Percentiles rank a stretch among this genome's conserved stretches.
phyloP scores from a whole-genome alignment of 495 filamentous ascomycete species.

The Pyrenula aspistea region DNA sequence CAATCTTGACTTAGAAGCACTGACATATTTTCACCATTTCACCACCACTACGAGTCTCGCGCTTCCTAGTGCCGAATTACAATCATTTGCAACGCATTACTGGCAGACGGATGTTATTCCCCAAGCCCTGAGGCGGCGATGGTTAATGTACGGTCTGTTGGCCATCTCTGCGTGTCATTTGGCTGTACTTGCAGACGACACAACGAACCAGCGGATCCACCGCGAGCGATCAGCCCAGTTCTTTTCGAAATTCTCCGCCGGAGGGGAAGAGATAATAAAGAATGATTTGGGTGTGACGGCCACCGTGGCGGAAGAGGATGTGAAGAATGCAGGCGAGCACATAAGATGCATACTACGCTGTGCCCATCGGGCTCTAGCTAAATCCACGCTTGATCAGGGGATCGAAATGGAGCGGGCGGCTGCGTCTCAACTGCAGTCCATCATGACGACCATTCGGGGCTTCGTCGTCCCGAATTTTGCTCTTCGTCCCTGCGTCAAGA shows the following conservation, averaged over 20 bases:
- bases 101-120: slow-evolving; percentile 15
- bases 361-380: slow-evolving; percentile 6
- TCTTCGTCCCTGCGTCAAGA: neutral
- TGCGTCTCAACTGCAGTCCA: neutral
- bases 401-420: neutral
- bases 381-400: neutral
- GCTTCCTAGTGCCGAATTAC: slow-evolving; percentile 11
- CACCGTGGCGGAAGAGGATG: slow-evolving; percentile 3
- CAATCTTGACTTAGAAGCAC: slow-evolving; percentile 15
- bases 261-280: neutral
- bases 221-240: neutral
- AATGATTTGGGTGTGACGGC: neutral
- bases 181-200: slow-evolving; percentile 7
- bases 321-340: slow-evolving; percentile 4
- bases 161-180: slow-evolving; percentile 19
- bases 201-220: neutral
- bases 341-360: slow-evolving; percentile 10
- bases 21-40: slow-evolving; percentile 25
- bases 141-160: slow-evolving; percentile 17
- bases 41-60: slow-evolving; percentile 20
- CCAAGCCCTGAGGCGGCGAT: slow-evolving; percentile 14
- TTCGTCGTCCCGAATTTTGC: neutral
- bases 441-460: slow-evolving; percentile 1
- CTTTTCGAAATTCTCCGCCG: neutral
- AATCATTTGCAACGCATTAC: slow-evolving; percentile 1